phyloP scores from a whole-genome alignment of 2,329 filamentous ascomycete genomes.

The Penicillium sp. region DNA sequence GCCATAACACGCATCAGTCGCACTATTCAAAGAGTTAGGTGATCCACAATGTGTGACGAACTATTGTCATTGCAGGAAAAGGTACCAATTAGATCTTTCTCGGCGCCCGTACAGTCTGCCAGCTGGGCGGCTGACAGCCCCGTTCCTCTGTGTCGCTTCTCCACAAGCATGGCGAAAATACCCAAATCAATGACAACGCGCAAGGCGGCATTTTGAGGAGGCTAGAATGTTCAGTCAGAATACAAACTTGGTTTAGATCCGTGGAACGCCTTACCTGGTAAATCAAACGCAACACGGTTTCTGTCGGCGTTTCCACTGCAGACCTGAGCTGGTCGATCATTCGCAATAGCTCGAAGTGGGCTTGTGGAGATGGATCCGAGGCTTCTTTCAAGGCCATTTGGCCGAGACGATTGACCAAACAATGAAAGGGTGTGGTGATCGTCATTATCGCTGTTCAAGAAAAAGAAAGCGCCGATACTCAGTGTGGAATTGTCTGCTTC shows the following conservation, averaged over 20 bases:
- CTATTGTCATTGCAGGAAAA: neutral
- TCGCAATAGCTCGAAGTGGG: constrained; percentile 30
- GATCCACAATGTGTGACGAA: neutral
- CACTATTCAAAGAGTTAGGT: constrained; percentile 17
- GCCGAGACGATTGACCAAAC: constrained; percentile 16
- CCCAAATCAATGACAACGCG: constrained; percentile 33
- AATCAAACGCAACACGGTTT: constrained; percentile 34
- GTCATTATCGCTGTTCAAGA: constrained; percentile 16
- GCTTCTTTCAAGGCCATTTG: constrained; percentile 20
- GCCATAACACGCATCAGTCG: constrained; percentile 34
- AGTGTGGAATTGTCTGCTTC: neutral
- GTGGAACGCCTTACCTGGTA: constrained; percentile 32
- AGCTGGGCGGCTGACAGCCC: constrained; percentile 31
- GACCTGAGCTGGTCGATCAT: constrained; percentile 31
- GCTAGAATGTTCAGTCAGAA: constrained; percentile 20
- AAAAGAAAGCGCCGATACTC: neutral
- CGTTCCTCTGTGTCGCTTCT: constrained; percentile 14
- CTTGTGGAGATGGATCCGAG: constrained; percentile 18
- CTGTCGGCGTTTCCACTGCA: constrained; percentile 34
- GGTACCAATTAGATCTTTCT: constrained; percentile 33
- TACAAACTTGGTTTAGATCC: neutral
- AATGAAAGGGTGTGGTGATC: constrained; percentile 14
- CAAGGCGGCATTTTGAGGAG: constrained; percentile 36
- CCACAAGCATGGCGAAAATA: constrained; percentile 30
- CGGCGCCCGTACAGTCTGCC: constrained; percentile 29